phyloP scores from a whole-genome alignment of 495 filamentous ascomycete species.

The Xylaria venustula region DNA sequence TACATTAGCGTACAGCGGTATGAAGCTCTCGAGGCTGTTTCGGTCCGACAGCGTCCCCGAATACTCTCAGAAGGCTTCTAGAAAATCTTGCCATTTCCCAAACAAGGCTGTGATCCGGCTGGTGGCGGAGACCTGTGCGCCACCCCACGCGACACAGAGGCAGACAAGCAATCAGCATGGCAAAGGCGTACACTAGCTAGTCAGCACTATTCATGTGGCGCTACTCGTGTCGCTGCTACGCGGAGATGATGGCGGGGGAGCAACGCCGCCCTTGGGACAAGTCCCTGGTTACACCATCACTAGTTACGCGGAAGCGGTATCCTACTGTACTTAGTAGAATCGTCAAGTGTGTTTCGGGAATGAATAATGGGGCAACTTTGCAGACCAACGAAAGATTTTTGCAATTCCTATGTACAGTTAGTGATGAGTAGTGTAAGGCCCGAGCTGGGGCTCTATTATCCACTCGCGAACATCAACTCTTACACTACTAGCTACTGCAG shows the following conservation, averaged over 20 bases:
- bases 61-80: slow-evolving; percentile 4
- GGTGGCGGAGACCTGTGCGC: not conserved
- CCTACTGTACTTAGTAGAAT: too few relatives aligned
- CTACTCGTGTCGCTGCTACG: not conserved
- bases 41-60: not conserved
- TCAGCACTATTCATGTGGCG: not conserved
- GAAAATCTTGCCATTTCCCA: not conserved
- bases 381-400: too few relatives aligned
- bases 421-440: too few relatives aligned
- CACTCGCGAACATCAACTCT: too few relatives aligned
- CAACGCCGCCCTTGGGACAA: not conserved
- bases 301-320: too few relatives aligned
- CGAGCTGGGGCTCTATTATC: too few relatives aligned
- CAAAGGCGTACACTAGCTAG: not conserved
- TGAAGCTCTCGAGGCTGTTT: not conserved
- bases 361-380: too few relatives aligned
- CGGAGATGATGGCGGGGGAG: not conserved
- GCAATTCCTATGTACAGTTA: too few relatives aligned
- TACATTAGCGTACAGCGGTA: not conserved
- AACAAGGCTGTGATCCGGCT: slow-evolving; percentile 8
- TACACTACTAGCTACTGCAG: too few relatives aligned
- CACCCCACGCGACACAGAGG: not conserved
- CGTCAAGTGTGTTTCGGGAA: too few relatives aligned
- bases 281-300: too few relatives aligned
- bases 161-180: not conserved